Percentiles rank a stretch among this genome's conserved stretches.
These are phyloP conservation scores for Tulasnella sp. DNA, from an alignment of 768 basidiomycete genomes.

Conservation along the genomic window DNA sequence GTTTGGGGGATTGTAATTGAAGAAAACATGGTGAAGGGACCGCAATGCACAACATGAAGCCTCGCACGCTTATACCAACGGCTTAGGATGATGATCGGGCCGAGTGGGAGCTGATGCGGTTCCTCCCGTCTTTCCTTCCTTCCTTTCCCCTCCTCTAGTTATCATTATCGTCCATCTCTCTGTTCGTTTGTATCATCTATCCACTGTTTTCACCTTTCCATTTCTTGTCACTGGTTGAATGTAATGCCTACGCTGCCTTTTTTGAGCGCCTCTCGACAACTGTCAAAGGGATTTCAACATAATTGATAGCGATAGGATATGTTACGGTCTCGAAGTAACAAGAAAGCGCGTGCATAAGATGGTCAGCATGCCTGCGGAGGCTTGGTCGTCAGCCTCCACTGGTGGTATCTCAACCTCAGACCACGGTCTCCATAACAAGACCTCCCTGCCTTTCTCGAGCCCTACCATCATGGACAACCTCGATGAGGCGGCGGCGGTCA, in stretches of 20 bases:
- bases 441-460: not conserved
- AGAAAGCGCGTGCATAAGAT: too few species aligned
- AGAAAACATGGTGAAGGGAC: conserved; percentile 23
- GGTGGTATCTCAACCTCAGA: not conserved
- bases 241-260: too few species aligned
- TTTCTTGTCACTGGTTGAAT: too few species aligned
- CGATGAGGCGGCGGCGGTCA: not conserved
- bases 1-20: conserved; percentile 21
- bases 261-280: too few species aligned
- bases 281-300: too few species aligned
- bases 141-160: not conserved
- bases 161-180: not conserved
- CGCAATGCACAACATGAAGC: conserved; percentile 89
- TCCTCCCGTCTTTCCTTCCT: conserved; percentile 7
- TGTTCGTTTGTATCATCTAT: not conserved
- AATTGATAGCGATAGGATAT: too few species aligned
- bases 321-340: too few species aligned
- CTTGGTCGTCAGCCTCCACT: too few species aligned
- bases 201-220: not conserved
- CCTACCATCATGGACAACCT: not conserved
- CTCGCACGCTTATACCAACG: conserved; percentile 99
- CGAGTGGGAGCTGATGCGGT: conserved; percentile 85
- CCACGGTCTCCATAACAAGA: conserved; percentile 11
- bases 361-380: too few species aligned
- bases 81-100: conserved; percentile 43